A percentile compares a stretch with the other conserved stretches of the same genome.
These are phyloP conservation scores for Chaetomium tenue DNA, from an alignment of 495 filamentous ascomycete species.

Conservation along the genomic window DNA sequence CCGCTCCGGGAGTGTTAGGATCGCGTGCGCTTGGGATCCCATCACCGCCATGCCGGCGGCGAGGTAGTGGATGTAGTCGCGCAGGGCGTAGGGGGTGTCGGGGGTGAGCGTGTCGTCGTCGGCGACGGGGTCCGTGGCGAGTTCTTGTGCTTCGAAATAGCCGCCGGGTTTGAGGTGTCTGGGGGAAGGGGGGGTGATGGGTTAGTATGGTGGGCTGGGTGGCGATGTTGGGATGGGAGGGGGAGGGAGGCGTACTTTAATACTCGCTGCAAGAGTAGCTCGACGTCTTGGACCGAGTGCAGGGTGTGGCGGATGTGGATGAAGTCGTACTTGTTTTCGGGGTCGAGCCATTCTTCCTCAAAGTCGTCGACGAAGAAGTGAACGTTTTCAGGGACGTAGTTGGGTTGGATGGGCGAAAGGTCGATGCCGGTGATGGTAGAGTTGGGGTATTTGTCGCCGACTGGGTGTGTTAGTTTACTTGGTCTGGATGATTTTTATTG, in stretches of 20 bases:
- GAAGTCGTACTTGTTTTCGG: conserved; percentile 55
- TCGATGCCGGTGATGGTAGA: conserved; percentile 62
- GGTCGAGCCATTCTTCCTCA: conserved; percentile 57
- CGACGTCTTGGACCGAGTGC: conserved; percentile 45
- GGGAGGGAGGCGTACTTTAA: conserved; percentile 32
- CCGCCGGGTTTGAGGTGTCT: conserved; percentile 53
- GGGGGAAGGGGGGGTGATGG: background rate
- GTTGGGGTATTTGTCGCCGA: conserved; percentile 47
- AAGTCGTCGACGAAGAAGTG: conserved; percentile 63
- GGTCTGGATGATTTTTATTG: background rate
- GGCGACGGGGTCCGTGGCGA: conserved; percentile 38
- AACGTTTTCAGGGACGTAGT: conserved; percentile 56
- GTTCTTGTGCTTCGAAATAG: conserved; percentile 56
- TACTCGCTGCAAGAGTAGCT: conserved; percentile 37
- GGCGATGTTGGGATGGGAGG: background rate
- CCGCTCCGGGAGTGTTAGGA: conserved; percentile 22
- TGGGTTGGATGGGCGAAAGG: conserved; percentile 62
- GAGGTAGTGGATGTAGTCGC: conserved; percentile 38
- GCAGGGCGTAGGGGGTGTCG: conserved; percentile 38
- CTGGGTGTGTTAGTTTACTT: conserved; percentile 25
- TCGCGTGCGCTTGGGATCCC: conserved; percentile 33
- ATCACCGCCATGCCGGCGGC: conserved; percentile 30
- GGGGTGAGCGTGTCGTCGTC: conserved; percentile 45
- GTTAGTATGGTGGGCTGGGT: conserved; percentile 16
- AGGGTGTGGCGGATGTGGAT: conserved; percentile 54